Evolutionary conservation across 225 moss, liverwort and hornwort species (phyloP).

Genomic region (Marchantia polymorpha): DNA sequence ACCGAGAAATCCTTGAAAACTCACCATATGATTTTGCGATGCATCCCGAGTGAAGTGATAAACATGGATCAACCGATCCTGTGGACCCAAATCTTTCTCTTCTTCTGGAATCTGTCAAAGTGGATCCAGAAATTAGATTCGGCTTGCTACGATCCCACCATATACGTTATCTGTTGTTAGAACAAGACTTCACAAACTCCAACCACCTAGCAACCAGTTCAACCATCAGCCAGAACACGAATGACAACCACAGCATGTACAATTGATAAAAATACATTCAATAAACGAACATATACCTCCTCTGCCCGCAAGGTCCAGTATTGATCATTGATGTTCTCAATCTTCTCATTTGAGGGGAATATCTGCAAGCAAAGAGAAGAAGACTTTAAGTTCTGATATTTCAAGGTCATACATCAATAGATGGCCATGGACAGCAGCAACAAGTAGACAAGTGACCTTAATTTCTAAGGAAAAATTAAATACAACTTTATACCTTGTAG

Average conservation of each 20-base stretch:
- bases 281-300: conserved; percentile 48
- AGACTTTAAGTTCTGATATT: background rate
- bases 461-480: background rate
- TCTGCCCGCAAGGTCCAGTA: conserved; percentile 98
- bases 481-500: conserved; percentile 47
- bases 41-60: conserved; percentile 98
- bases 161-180: too few species aligned
- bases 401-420: background rate
- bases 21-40: conserved; percentile 94
- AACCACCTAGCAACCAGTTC: background rate
- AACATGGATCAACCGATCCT: conserved; percentile 95
- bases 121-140: background rate
- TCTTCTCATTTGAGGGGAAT: conserved; percentile 92
- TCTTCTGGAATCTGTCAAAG: conserved; percentile 80
- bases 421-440: background rate
- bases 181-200: background rate
- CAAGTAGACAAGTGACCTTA: background rate
- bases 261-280: background rate
- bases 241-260: background rate
- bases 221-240: background rate
- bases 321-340: conserved; percentile 97
- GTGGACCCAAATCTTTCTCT: conserved; percentile 87
- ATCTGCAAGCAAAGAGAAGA: conserved; percentile 41
- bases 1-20: background rate
- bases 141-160: background rate